Conservation (phyloP, 202 grass and related monocot genomes). For the Tripidium arundinaceum region DNA sequence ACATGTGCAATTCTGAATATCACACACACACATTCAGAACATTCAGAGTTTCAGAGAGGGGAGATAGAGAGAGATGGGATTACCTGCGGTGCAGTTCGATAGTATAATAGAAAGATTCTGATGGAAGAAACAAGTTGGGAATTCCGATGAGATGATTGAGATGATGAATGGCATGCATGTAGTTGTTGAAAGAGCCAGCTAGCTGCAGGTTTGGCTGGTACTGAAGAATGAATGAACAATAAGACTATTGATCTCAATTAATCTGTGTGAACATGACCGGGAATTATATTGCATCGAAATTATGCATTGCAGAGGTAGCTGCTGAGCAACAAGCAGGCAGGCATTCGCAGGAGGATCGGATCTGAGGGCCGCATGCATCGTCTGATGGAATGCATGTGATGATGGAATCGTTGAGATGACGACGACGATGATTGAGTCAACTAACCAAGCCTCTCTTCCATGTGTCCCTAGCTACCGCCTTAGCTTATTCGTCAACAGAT, state of each 20-base stretch:
- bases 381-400: not conserved
- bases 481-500: too few relatives aligned
- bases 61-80: too few relatives aligned
- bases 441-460: not conserved
- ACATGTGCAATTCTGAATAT: too few relatives aligned
- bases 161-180: not conserved
- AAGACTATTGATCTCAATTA: not conserved
- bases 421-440: not conserved
- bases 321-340: not conserved
- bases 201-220: not conserved
- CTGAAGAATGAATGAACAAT: not conserved
- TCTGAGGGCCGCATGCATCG: not conserved
- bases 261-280: not conserved
- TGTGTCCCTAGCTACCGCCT: not conserved
- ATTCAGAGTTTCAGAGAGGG: too few relatives aligned
- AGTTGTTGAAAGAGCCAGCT: not conserved
- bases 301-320: not conserved
- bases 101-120: not conserved
- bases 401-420: not conserved
- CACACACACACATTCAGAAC: too few relatives aligned
- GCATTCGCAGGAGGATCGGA: not conserved
- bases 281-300: too few relatives aligned
- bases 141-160: not conserved
- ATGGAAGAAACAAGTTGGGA: not conserved
- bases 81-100: not conserved